A percentile compares a stretch with the other conserved stretches of the same genome.
These are phyloP conservation scores for Pyrenopolyporus hunteri DNA, from an alignment of 495 filamentous ascomycete genomes.

Conservation along the genomic window DNA sequence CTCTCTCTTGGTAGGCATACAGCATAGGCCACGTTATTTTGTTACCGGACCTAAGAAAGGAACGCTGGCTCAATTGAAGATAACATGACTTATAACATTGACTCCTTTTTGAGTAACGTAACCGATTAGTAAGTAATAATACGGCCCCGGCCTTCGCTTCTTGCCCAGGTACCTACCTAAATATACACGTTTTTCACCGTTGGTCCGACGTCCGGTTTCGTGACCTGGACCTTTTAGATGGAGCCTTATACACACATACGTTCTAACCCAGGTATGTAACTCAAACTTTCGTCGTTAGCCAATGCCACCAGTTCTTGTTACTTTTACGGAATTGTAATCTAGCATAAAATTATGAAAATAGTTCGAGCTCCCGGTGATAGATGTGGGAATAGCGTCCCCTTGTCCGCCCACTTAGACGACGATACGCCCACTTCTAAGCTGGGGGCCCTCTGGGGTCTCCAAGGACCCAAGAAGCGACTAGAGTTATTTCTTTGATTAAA, in stretches of 20 bases:
- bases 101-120: too few relatives aligned
- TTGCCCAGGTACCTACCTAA: too few relatives aligned
- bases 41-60: background rate
- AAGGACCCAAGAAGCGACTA: constrained; percentile 26
- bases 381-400: constrained; percentile 28
- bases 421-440: constrained; percentile 16
- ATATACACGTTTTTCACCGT: too few relatives aligned
- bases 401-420: constrained; percentile 18
- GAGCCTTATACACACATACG: too few relatives aligned
- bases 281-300: background rate
- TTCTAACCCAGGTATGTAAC: background rate
- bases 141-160: too few relatives aligned
- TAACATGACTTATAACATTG: background rate
- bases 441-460: constrained; percentile 35
- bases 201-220: too few relatives aligned
- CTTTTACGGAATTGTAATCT: constrained; percentile 20
- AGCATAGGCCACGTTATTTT: background rate
- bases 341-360: constrained; percentile 35
- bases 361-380: constrained; percentile 22
- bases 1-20: constrained; percentile 5
- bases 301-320: constrained; percentile 19
- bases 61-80: too few relatives aligned
- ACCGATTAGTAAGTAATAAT: too few relatives aligned
- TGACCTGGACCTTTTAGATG: background rate
- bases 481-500: constrained; percentile 31